Base-by-base conservation (phyloP, 75 land plant genomes). In the Gnetum montanum region DNA sequence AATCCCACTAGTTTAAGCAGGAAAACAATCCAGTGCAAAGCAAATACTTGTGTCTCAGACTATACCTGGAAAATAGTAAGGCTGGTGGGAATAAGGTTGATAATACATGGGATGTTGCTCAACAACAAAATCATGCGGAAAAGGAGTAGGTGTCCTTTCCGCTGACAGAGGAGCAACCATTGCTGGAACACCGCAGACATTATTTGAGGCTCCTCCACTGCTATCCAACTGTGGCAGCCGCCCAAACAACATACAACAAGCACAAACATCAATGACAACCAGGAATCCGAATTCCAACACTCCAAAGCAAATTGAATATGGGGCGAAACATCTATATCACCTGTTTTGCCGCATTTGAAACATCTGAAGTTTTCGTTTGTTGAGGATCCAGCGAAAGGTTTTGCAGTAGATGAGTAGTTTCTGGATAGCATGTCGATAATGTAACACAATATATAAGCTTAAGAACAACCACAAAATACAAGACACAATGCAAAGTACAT, bases 371-470 rank as follows among this genome's bases (percentile, higher is more conserved):
- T 54, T 77, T 78, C 11, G 63, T 0, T 34, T 77, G 49, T 34
- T 77, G 49, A 0, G 74, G 43, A 33, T 81, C 85, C 30, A 81
- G 61, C 0, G 80, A 59, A 47, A 78, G 31, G 20, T 73, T 81
- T 37, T 73, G 70, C 24, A 81, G 58, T 35, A 77, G 36, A 23
- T 73, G 72, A 28, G 85, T 28, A 48, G 81, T 58, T 77, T 81
- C 85, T 81, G 62, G 4, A 53, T n/a, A n/a, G n/a, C n/a, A n/a
- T n/a, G n/a, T n/a, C n/a, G n/a, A n/a, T n/a, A n/a, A n/a, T n/a
- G n/a, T n/a, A n/a, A n/a, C n/a, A n/a, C n/a, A n/a, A n/a, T n/a
- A n/a, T n/a, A n/a, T n/a, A n/a, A n/a, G n/a, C n/a, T n/a, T n/a
- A n/a, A n/a, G n/a, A n/a, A n/a, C n/a, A n/a, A n/a, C n/a, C n/a